Conservation (phyloP, 768 basidiomycete genomes). For the Hysterangium stoloniferum region DNA sequence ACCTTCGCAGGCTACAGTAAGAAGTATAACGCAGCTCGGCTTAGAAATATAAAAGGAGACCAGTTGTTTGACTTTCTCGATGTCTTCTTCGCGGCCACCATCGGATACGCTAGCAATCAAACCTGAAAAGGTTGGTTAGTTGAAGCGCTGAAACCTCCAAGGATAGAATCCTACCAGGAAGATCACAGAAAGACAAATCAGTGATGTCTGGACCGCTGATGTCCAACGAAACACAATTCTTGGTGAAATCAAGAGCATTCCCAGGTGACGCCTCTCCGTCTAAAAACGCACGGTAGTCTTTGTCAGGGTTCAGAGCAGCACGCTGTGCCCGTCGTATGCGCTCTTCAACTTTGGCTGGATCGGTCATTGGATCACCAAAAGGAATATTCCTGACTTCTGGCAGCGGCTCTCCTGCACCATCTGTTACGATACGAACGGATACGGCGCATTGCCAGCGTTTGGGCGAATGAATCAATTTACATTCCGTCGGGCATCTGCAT, state of each 20-base stretch:
- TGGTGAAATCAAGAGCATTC: slow-evolving; percentile 36
- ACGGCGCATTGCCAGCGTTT: slow-evolving; percentile 44
- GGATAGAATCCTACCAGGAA: slow-evolving; percentile 37
- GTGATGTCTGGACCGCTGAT: slow-evolving; percentile 53
- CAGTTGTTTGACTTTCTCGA: slow-evolving; percentile 50
- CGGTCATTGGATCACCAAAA: slow-evolving; percentile 43
- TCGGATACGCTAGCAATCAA: slow-evolving; percentile 50
- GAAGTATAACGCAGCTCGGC: slow-evolving; percentile 52
- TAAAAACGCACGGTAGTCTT: slow-evolving; percentile 10
- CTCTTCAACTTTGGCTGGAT: slow-evolving; percentile 52
- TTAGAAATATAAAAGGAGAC: slow-evolving; percentile 51
- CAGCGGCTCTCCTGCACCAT: slow-evolving; percentile 18
- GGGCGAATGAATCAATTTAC: slow-evolving; percentile 37
- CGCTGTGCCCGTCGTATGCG: slow-evolving; percentile 31
- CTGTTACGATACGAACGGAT: slow-evolving; percentile 37
- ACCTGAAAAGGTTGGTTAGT: slow-evolving; percentile 25
- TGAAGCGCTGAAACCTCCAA: not conserved
- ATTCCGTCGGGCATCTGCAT: slow-evolving; percentile 50
- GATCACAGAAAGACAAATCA: slow-evolving; percentile 57
- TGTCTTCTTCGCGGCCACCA: slow-evolving; percentile 45
- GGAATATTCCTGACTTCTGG: slow-evolving; percentile 27
- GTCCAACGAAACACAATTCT: slow-evolving; percentile 46
- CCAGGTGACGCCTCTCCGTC: not conserved
- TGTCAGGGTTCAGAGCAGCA: slow-evolving; percentile 6
- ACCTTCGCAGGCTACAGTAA: slow-evolving; percentile 63